Evolutionary conservation across 1,284 basidiomycete genomes (phyloP), one percentile per base, ranked within the genome.

Genomic region (Gymnopus androsaceus): DNA sequence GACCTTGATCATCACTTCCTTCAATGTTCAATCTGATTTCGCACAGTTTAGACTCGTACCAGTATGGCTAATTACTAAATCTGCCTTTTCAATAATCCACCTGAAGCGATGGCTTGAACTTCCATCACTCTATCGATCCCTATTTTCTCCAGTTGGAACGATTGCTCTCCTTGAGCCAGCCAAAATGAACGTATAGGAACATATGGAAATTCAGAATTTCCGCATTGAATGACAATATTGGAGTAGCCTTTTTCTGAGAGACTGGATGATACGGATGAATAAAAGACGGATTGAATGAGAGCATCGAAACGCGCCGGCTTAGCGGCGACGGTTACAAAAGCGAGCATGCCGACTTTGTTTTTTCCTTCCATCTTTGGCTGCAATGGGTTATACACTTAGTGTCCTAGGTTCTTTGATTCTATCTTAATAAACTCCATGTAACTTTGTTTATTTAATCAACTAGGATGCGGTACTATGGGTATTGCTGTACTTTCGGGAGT

Each of bases 391-490:
- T 66, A 83, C 82, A 56, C 78, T 85, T 52, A 84, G 82, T 64
- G 76, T 85, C 36, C 67, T 85, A 74, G 83, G 83, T 82, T 25
- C 33, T 31, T 17, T 25, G 42, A 30, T 25, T 21, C 15, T n/a
- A n/a, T n/a, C 19, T 6, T 36, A 21, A 36, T 36, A 14, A 52
- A 28, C 19, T 14, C 21, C 33, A 21, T 53, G 36, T 52, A 45
- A 54, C 36, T 54, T 59, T 58, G 46, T 58, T 14, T 25, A 42
- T 12, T 37, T 12, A n/a, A 42, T 27, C 19, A n/a, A n/a, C 34
- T 28, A 93, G 95, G 95, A 81, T 99, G 97, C 74, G 97, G 97
- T 56, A 99, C 97, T 6, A 99, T 99, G 97, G 97, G 97, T 56
- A 77, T 98, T 62, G 95, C 97, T 58, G 84, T 99, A 69, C 84